phyloP scores from a whole-genome alignment of 2,329 filamentous ascomycete genomes.

The Cryphonectria radicalis region DNA sequence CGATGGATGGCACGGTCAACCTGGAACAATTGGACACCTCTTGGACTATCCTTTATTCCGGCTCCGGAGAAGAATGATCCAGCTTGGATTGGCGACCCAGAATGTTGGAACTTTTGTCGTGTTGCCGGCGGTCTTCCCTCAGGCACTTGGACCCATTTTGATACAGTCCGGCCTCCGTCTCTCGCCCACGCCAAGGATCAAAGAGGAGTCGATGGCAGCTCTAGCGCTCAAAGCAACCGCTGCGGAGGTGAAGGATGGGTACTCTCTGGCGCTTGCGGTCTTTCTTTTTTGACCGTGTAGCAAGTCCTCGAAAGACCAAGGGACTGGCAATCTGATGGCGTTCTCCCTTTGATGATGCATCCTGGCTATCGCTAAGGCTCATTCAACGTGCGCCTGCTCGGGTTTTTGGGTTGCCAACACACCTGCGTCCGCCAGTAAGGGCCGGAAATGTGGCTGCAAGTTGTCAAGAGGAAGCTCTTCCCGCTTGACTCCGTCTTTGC shows the following conservation, averaged over 20 bases:
- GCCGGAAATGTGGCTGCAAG: background rate
- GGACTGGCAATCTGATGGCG: background rate
- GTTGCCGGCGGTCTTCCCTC: background rate
- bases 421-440: background rate
- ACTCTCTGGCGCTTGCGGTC: background rate
- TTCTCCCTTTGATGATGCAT: background rate
- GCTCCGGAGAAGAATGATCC: background rate
- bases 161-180: background rate
- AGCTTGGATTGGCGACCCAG: background rate
- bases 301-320: background rate
- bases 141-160: background rate
- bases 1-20: background rate
- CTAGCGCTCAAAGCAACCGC: background rate
- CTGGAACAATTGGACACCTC: background rate
- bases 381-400: background rate
- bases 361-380: background rate
- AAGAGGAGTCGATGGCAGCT: background rate
- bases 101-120: background rate
- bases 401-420: background rate
- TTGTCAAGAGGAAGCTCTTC: background rate
- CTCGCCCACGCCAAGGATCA: background rate
- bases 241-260: background rate
- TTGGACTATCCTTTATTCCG: background rate
- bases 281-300: background rate
- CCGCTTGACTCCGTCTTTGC: background rate